Conservation (phyloP, 148 eudicot genomes). For the Silene latifolia region DNA sequence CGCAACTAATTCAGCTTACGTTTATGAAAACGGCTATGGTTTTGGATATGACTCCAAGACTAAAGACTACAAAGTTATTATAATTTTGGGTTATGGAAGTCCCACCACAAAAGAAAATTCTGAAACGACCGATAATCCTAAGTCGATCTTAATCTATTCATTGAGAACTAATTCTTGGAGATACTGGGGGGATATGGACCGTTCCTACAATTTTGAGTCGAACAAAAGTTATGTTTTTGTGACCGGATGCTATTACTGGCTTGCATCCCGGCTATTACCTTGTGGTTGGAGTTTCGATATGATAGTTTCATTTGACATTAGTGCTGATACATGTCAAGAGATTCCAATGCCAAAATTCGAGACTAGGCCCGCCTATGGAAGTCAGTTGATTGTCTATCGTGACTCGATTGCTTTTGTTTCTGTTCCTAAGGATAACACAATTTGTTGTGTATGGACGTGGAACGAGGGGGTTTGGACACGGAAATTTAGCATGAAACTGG, state of each 20-base stretch:
- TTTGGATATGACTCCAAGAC: constrained; percentile 16
- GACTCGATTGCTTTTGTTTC: constrained; percentile 11
- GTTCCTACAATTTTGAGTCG: not conserved
- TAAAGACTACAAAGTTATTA: constrained; percentile 12
- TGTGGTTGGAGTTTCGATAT: not conserved
- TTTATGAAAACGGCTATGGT: not conserved
- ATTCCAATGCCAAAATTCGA: not conserved
- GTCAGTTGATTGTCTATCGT: constrained; percentile 1
- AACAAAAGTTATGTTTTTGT: constrained; percentile 2
- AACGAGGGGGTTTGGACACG: constrained; percentile 6
- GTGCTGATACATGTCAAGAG: not conserved
- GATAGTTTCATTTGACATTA: constrained; percentile 9
- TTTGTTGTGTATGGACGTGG: constrained; percentile 1
- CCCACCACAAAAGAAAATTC: not conserved
- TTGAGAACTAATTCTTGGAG: constrained; percentile 20
- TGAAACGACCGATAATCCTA: not conserved
- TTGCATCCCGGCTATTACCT: not conserved
- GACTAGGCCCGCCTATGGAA: not conserved
- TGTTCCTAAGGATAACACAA: not conserved
- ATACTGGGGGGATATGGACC: constrained; percentile 8
- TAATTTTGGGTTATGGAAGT: not conserved
- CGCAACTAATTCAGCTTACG: not conserved
- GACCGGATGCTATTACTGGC: constrained; percentile 16
- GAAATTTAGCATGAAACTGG: constrained; percentile 1
- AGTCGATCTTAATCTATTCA: constrained; percentile 14